Base-by-base conservation (phyloP, 129 eudicot genomes). In the carrot (Daucus carota) region DNA sequence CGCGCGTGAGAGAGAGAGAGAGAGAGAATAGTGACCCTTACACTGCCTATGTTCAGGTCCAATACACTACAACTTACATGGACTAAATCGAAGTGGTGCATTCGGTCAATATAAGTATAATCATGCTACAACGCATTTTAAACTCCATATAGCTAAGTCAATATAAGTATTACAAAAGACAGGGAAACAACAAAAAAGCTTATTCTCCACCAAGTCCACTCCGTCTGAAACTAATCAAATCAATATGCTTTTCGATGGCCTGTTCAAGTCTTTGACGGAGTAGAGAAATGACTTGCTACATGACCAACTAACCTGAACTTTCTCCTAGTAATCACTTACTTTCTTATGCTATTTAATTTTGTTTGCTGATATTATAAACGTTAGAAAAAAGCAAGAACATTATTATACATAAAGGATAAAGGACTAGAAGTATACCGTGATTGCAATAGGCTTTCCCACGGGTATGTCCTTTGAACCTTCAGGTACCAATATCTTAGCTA, bases 391-490 rank as follows among this genome's bases (percentile, higher is more conserved):
- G 70, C 40, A 31, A 63, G 10, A 29, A 69, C 57, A n/a, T 2
- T 20, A 15, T 3, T 3, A 54, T 4, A 2, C 66, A 45, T 11
- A 24, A 44, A 45, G 22, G 52, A 28, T 75, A 34, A 59, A 81
- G 66, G 77, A 71, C 50, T 62, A 65, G 44, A 52, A 65, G 18
- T 50, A 75, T 85, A 93, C 98, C 81, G 98, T 93, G 71, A 93
- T 83, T 81, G 96, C 96, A 78, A 93, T 93, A 74, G 98, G 91
- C 79, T 93, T 91, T 81, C 98, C 98, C 80, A 93, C 98, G 15
- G 90, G 97, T 73, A 93, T 89, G 84, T 90, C 97, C 81, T 93
- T 93, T 66, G 97, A 86, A 77, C 98, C 98, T 40, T 90, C 97
- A 40, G 97, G 96, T 63, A 77, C 91, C 74, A 90, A 70, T 83